Conservation (phyloP, 1,284 basidiomycete species). For the Rhodotorula sp. region DNA sequence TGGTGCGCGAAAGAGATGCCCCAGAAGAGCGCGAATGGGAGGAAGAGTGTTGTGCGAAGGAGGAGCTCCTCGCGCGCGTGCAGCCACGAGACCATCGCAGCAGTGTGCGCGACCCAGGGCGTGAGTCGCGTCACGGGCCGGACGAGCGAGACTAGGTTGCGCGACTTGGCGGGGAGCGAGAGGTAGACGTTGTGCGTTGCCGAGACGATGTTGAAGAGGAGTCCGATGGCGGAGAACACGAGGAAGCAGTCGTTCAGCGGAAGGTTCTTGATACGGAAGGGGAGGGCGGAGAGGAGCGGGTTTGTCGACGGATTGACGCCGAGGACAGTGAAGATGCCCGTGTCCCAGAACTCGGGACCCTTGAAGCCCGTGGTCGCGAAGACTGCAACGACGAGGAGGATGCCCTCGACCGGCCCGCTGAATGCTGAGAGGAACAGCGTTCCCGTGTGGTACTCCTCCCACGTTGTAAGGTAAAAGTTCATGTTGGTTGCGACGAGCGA, state of each 20-base stretch:
- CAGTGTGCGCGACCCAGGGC: slow-evolving; percentile 72
- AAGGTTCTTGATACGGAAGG: slow-evolving; percentile 56
- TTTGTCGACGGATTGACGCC: slow-evolving; percentile 57
- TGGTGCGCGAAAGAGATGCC: slow-evolving; percentile 59
- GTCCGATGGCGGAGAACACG: slow-evolving; percentile 71
- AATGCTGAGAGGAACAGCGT: slow-evolving; percentile 88
- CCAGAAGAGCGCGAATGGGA: slow-evolving; percentile 89
- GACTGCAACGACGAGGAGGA: slow-evolving; percentile 78
- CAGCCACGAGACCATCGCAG: slow-evolving; percentile 78
- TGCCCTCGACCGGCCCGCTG: slow-evolving; percentile 95
- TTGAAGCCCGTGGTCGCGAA: slow-evolving; percentile 75
- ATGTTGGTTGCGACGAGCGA: slow-evolving; percentile 82
- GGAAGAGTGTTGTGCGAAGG: slow-evolving; percentile 63
- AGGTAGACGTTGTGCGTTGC: slow-evolving; percentile 56
- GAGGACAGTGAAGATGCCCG: slow-evolving; percentile 65
- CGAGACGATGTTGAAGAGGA: slow-evolving; percentile 78
- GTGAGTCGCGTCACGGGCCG: slow-evolving; percentile 72
- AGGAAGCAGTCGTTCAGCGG: slow-evolving; percentile 86
- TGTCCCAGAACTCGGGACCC: slow-evolving; percentile 81
- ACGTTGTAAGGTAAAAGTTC: slow-evolving; percentile 92
- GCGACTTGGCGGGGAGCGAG: slow-evolving; percentile 56
- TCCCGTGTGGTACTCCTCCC: slow-evolving; percentile 97
- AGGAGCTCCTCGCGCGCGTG: slow-evolving; percentile 56
- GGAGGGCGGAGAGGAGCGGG: slow-evolving; percentile 46
- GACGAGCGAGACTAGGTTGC: slow-evolving; percentile 50